Evolutionary conservation across 345 rosid species (phyloP).

Genomic region (Kernera saxatilis): DNA sequence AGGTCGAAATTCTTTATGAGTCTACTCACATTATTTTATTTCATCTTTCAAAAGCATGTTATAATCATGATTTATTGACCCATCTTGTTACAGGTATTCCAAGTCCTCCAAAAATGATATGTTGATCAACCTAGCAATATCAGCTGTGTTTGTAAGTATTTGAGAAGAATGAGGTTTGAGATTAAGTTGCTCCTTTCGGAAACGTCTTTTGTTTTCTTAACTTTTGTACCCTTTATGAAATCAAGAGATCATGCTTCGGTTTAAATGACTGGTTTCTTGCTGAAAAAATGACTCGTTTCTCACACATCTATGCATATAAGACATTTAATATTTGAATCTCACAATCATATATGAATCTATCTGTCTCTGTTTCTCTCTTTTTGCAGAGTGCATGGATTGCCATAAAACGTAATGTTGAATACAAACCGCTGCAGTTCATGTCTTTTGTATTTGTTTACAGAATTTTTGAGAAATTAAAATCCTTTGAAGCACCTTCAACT

Average conservation of each 20-base stretch:
- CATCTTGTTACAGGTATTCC: constrained; percentile 52
- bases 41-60: neutral
- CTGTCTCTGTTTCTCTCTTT: constrained; percentile 8
- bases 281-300: neutral
- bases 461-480: constrained; percentile 83
- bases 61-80: neutral
- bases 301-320: neutral
- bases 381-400: constrained; percentile 84
- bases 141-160: constrained; percentile 84
- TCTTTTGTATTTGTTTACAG: constrained; percentile 88
- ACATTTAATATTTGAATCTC: neutral
- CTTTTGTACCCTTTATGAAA: neutral
- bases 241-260: neutral
- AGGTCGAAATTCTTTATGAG: constrained; percentile 43
- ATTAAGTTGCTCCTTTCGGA: neutral
- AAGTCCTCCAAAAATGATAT: constrained; percentile 57
- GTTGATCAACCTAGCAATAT: constrained; percentile 80
- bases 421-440: constrained; percentile 92
- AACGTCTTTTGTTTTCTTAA: neutral
- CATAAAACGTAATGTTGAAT: constrained; percentile 66
- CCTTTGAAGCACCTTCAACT: constrained; percentile 66
- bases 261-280: neutral
- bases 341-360: neutral
- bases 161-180: constrained; percentile 5
- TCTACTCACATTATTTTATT: neutral